Evolutionary conservation across 345 rosid species (phyloP), one percentile per base, ranked within the genome.

Genomic region (Syzygium grande): DNA sequence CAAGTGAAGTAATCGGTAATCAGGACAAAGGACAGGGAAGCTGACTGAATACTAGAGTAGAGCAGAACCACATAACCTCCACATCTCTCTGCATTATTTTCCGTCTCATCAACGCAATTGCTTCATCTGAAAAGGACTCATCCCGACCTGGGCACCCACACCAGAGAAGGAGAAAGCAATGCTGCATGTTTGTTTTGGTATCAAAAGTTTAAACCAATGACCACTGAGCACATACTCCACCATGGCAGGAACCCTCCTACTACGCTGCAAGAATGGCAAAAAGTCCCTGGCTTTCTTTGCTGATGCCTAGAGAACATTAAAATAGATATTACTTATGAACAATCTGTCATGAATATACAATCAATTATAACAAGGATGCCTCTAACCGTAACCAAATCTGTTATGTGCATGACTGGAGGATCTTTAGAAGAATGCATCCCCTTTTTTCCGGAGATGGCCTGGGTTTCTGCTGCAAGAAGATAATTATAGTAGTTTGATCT

Each of bases 211-310:
- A 92, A 94, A 98, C 68, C 99, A 99, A 90, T 98, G 99, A 88
- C 99, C 99, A 43, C 99, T 98, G 49, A 98, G 94, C 51, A 97
- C 99, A 88, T 98, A 97, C 88, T 98, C 99, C 89, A 98, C 99
- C 88, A 95, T 88, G 23, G 99, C 99, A 90, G 98, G 87, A 51
- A 94, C 90, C 91, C 93, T 95, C 91, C 97, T 92, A 86, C 93
- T 93, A 86, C 97, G 92, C 59, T 92, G 97, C 85, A 98, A 93
- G 90, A 94, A 97, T 21, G 97, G 99, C 92, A 97, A 87, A 94
- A 95, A 96, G 89, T 97, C 99, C n/a, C 91, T 95, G 63, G 98
- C 96, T 94, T 95, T 96, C 94, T 98, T 98, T 85, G 92, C 93
- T 5, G 98, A 89, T 80, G 94, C 93, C 99, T 98, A 94, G 85